These are phyloP conservation scores for Larix kaempferi DNA, from an alignment of 75 land plant genomes.

Conservation along the genomic window DNA sequence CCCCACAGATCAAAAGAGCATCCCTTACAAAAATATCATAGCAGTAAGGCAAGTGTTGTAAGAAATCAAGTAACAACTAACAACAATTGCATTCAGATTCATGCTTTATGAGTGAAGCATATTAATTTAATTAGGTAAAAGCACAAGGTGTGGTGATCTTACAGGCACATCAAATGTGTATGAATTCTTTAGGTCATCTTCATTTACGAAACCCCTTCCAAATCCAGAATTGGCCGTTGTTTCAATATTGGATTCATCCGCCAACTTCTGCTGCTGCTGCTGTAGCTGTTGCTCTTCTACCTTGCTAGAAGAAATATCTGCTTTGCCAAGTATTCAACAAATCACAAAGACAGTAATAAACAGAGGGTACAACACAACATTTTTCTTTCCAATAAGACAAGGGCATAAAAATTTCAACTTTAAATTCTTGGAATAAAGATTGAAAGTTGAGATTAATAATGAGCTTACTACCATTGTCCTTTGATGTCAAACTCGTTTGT, in stretches of 20 bases:
- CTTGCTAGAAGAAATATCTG: constrained; percentile 37
- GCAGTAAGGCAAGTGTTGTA: too few species aligned
- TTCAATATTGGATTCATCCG: constrained; percentile 56
- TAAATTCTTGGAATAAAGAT: neutral
- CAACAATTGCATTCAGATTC: neutral
- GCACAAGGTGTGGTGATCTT: constrained; percentile 19
- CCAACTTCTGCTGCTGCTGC: constrained; percentile 37
- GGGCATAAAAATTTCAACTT: neutral
- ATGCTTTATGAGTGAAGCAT: neutral
- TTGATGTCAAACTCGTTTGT: neutral
- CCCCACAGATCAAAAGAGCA: too few species aligned
- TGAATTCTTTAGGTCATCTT: constrained; percentile 77
- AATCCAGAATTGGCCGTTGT: constrained; percentile 26
- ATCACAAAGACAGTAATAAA: neutral
- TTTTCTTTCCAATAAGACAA: neutral
- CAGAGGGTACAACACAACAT: neutral
- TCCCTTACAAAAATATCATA: too few species aligned
- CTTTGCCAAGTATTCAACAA: constrained; percentile 5
- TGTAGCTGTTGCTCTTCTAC: constrained; percentile 27
- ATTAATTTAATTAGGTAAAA: neutral
- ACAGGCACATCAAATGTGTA: constrained; percentile 59
- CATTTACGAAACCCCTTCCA: constrained; percentile 42
- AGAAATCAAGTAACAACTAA: neutral
- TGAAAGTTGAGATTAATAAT: neutral
- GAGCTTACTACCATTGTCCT: constrained; percentile 4